phyloP scores from a whole-genome alignment of 495 filamentous ascomycete genomes.

The Rhizodiscina lignyota region DNA sequence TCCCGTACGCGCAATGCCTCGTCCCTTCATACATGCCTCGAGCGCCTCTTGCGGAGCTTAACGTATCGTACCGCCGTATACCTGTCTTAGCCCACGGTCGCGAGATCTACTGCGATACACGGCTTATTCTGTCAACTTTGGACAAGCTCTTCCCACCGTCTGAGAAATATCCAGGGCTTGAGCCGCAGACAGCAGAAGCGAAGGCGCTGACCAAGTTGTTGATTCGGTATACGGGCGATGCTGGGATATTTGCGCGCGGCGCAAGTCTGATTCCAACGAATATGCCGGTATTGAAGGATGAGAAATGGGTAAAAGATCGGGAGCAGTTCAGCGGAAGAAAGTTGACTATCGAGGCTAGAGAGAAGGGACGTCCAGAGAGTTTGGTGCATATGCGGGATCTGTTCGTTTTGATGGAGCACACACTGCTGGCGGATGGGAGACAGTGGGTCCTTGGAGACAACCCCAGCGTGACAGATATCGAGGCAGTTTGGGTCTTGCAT shows the following conservation, averaged over 20 bases:
- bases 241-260: constrained; percentile 30
- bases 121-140: constrained; percentile 33
- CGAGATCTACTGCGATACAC: constrained; percentile 19
- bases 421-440: constrained; percentile 7
- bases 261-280: constrained; percentile 29
- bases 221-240: constrained; percentile 26
- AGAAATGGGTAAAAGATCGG: constrained; percentile 35
- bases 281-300: constrained; percentile 30
- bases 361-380: constrained; percentile 4
- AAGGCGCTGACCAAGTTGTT: constrained; percentile 22
- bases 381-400: constrained; percentile 5
- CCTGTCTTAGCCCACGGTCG: constrained; percentile 33
- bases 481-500: constrained; percentile 9
- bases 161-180: constrained; percentile 4
- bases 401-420: constrained; percentile 7
- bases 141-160: constrained; percentile 1
- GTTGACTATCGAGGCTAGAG: constrained; percentile 3
- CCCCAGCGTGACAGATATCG: constrained; percentile 6
- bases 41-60: constrained; percentile 35
- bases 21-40: constrained; percentile 44
- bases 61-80: constrained; percentile 47
- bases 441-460: constrained; percentile 6
- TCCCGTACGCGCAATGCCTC: constrained; percentile 40
- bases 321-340: constrained; percentile 9
- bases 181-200: constrained; percentile 6